Conservation (phyloP, 768 basidiomycete species). For the Pulveroboletus ravenelii region DNA sequence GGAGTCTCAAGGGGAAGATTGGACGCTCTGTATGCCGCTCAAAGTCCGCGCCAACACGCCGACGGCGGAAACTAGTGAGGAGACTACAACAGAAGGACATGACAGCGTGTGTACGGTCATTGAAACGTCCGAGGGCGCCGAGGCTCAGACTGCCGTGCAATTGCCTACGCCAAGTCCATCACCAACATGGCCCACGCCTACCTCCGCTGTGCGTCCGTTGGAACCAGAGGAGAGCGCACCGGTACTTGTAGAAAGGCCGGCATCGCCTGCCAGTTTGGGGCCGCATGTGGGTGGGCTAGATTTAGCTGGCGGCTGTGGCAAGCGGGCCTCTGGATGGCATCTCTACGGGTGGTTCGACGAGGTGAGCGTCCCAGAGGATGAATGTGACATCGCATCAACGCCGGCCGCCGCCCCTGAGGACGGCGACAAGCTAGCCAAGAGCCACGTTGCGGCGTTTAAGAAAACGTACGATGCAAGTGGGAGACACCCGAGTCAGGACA, state of each 20-base stretch:
- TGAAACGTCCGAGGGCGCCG: slow-evolving; percentile 1
- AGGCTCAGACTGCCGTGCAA: slow-evolving; percentile 4
- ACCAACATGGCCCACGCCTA: slow-evolving; percentile 14
- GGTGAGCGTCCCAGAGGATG: slow-evolving; percentile 2
- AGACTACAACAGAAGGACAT: not conserved
- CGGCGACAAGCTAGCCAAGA: slow-evolving; percentile 4
- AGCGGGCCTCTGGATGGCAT: slow-evolving; percentile 32
- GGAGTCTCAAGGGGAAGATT: slow-evolving; percentile 21
- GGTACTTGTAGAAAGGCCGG: slow-evolving; percentile 5
- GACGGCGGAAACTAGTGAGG: not conserved
- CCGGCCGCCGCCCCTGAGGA: not conserved
- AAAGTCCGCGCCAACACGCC: slow-evolving; percentile 6
- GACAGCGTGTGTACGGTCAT: slow-evolving; percentile 3
- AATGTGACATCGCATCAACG: not conserved
- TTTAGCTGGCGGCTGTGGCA: slow-evolving; percentile 26
- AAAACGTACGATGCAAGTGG: slow-evolving; percentile 1
- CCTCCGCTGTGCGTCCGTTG: not conserved
- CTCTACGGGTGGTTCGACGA: slow-evolving; percentile 29
- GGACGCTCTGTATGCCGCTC: slow-evolving; percentile 33
- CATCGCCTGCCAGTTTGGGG: slow-evolving; percentile 21
- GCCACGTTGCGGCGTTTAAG: slow-evolving; percentile 9
- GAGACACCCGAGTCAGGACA: slow-evolving; percentile 26
- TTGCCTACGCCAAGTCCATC: slow-evolving; percentile 29
- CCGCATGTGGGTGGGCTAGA: slow-evolving; percentile 29
- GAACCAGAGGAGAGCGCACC: slow-evolving; percentile 6